Base-by-base conservation (phyloP, 257 asterid species). In the Leonotis leonurus region DNA sequence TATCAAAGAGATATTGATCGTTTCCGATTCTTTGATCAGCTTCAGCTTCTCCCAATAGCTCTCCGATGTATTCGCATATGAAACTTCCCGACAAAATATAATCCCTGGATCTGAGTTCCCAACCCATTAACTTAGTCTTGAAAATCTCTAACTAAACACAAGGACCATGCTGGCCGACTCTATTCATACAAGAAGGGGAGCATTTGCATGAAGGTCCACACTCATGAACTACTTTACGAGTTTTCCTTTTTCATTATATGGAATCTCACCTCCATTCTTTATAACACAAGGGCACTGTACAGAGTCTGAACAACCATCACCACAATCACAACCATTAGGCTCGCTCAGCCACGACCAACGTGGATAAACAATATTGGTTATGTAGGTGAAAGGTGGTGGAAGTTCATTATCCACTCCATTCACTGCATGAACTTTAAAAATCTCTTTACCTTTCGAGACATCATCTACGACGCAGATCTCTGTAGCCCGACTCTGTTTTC, bases 171-270 rank as follows among this genome's bases (percentile, higher is more conserved):
- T 91, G 97, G 73, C 77, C 70, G 40, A 89, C 89, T 72, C 97
- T 64, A 58, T 89, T 92, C 70, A 78, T 73, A 67, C 97, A 92
- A 20, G 85, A 71, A 56, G 90, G 82, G n/a, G 93, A 84, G 73
- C 98, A 92, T 62, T 68, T 81, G 77, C 98, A 83, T 8, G 60
- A 70, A 3, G 90, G 93, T 8, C 98, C 95, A 64, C 97, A 89
- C 67, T 92, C 98, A n/a, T 84, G 78, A 14, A 89, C 85, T 1
- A 57, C 16, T 8, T 33, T 17, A 11, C 10, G 29, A n/a, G 76
- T 35, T 75, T 71, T 3, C 95, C 97, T 1, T 74, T 73, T 52
- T 64, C 75, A 24, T 71, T 87, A 73, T 62, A 90, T 1, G 90
- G 92, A 41, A 85, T 73, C 64, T 77, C 81, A 3, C 81, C 85